Percentiles rank a stretch among this genome's conserved stretches.
phyloP scores from a whole-genome alignment of 805 yeast species.

The Candida berthetii region DNA sequence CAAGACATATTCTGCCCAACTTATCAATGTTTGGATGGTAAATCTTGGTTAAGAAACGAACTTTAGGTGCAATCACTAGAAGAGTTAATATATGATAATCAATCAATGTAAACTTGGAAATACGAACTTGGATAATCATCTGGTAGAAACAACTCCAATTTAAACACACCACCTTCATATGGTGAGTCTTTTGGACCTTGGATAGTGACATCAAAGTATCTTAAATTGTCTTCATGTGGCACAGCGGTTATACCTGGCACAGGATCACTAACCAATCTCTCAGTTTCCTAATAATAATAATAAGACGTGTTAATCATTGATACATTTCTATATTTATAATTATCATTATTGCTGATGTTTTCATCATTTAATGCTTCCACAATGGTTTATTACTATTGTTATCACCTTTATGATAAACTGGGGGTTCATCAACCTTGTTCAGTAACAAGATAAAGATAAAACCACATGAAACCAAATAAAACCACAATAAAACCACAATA shows the following conservation, averaged over 20 bases:
- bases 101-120: background rate
- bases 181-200: slow-evolving; percentile 92
- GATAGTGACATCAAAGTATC: slow-evolving; percentile 88
- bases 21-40: slow-evolving; percentile 97
- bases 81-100: too few relatives aligned
- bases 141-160: slow-evolving; percentile 82
- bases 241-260: slow-evolving; percentile 92
- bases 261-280: slow-evolving; percentile 86
- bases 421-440: too few relatives aligned
- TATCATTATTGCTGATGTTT: background rate
- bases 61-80: slow-evolving; percentile 87
- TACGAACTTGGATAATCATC: slow-evolving; percentile 84
- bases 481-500: too few relatives aligned
- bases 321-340: background rate
- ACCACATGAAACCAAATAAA: too few relatives aligned
- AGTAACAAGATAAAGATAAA: too few relatives aligned
- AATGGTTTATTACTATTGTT: too few relatives aligned
- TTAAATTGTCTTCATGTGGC: slow-evolving; percentile 90
- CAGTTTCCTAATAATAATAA: slow-evolving; percentile 95
- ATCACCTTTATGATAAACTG: too few relatives aligned
- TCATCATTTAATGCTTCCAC: too few relatives aligned
- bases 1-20: slow-evolving; percentile 91
- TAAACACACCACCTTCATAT: slow-evolving; percentile 78
- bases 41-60: slow-evolving; percentile 86
- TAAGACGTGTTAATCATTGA: background rate